Percentiles rank a stretch among this genome's conserved stretches.
phyloP scores from a whole-genome alignment of 2,329 filamentous ascomycete genomes.

The Reticulascus tulasneorum region DNA sequence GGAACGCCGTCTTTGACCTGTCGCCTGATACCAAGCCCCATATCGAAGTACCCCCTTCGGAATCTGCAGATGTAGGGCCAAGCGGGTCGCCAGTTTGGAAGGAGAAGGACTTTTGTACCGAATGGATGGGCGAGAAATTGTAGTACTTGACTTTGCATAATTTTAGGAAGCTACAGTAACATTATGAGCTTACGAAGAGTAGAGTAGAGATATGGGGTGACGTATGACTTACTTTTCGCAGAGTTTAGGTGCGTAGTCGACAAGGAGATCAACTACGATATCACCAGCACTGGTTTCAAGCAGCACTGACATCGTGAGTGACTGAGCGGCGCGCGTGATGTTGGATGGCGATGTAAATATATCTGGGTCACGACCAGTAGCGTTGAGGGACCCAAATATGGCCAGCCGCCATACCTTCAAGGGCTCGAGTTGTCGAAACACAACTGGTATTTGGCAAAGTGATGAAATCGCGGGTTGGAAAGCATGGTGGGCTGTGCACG shows the following conservation, averaged over 20 bases:
- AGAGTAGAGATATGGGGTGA: conserved; percentile 1
- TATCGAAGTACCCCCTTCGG: conserved; percentile 89
- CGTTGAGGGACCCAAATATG: too few species aligned
- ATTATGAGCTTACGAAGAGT: conserved; percentile 44
- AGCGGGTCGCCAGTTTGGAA: conserved; percentile 95
- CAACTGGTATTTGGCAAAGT: too few species aligned
- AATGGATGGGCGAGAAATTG: conserved; percentile 92
- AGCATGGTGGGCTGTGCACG: too few species aligned
- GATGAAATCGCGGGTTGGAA: too few species aligned
- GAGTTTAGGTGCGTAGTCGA: conserved; percentile 83
- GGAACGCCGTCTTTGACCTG: conserved; percentile 70
- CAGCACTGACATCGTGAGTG: conserved; percentile 73
- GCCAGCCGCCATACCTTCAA: too few species aligned
- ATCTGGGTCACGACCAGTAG: too few species aligned
- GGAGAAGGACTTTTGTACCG: conserved; percentile 89
- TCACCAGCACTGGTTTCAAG: conserved; percentile 91
- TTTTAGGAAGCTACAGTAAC: conserved; percentile 80
- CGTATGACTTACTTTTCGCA: conserved; percentile 82
- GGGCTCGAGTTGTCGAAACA: too few species aligned
- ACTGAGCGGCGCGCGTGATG: not conserved
- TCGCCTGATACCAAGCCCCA: conserved; percentile 75
- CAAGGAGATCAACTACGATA: conserved; percentile 87
- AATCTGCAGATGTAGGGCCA: conserved; percentile 76
- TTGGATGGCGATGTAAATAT: too few species aligned
- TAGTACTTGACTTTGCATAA: conserved; percentile 99